Conservation (phyloP, 2,329 filamentous ascomycete species). For the Chaetomium sp. region DNA sequence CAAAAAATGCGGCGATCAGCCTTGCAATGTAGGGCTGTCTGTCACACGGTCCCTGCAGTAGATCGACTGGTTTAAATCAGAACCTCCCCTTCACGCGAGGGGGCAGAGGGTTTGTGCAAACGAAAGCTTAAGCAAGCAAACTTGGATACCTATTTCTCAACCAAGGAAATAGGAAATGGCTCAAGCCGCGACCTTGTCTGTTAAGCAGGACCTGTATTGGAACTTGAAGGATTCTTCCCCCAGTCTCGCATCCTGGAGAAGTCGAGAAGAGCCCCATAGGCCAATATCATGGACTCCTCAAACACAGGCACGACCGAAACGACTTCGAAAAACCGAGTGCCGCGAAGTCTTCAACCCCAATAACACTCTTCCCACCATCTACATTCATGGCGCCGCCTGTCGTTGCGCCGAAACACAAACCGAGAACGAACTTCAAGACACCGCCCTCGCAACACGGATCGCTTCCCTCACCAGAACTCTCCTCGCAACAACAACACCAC, state of each 20-base stretch:
- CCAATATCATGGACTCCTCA: constrained; percentile 19
- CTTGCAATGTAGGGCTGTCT: not conserved
- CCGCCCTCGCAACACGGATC: constrained; percentile 26
- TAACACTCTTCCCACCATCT: constrained; percentile 27
- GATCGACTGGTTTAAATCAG: not conserved
- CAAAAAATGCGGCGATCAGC: constrained; percentile 12
- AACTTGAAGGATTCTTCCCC: constrained; percentile 3
- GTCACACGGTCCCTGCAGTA: not conserved
- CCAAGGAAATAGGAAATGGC: constrained; percentile 9
- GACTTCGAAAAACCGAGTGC: constrained; percentile 24
- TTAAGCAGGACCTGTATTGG: constrained; percentile 15
- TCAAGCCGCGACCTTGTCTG: constrained; percentile 6
- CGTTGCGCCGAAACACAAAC: constrained; percentile 22
- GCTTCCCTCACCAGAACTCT: constrained; percentile 23
- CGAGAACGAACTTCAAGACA: constrained; percentile 21
- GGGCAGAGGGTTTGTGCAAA: not conserved
- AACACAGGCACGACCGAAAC: constrained; percentile 17
- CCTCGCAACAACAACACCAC: constrained; percentile 5
- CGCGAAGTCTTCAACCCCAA: constrained; percentile 30
- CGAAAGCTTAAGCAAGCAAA: not conserved
- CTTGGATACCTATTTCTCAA: not conserved
- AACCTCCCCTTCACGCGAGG: not conserved
- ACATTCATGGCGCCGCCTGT: constrained; percentile 30
- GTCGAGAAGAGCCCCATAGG: constrained; percentile 16
- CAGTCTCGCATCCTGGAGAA: constrained; percentile 8